Evolutionary conservation across 2,329 filamentous ascomycete species (phyloP).

Genomic region (Beauveria asiatica): DNA sequence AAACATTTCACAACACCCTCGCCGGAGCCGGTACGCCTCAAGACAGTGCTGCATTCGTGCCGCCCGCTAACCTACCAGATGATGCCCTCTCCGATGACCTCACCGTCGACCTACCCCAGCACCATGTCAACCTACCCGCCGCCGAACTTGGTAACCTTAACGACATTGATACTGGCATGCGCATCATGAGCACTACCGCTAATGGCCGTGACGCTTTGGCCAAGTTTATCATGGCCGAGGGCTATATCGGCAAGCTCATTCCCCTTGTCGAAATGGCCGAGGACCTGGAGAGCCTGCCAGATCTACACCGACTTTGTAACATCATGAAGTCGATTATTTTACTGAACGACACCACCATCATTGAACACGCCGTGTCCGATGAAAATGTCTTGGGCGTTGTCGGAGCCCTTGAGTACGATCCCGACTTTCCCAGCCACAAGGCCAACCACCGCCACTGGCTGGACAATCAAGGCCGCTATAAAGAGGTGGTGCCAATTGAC

Average conservation of each 20-base stretch:
- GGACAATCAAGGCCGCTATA: constrained; percentile 79
- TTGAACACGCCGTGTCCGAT: constrained; percentile 88
- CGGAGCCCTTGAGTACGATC: constrained; percentile 93
- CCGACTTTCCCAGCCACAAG: constrained; percentile 95
- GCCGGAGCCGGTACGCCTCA: constrained; percentile 48
- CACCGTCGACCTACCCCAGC: constrained; percentile 58
- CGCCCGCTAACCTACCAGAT: constrained; percentile 42
- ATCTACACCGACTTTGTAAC: constrained; percentile 87
- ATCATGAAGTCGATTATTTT: constrained; percentile 97
- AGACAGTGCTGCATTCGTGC: background rate
- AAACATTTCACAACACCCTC: constrained; percentile 55
- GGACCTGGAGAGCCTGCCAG: constrained; percentile 76
- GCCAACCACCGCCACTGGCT: constrained; percentile 95
- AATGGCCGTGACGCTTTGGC: constrained; percentile 76
- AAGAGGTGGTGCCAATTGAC: constrained; percentile 90
- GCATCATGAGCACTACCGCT: constrained; percentile 64
- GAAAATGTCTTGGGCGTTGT: constrained; percentile 85
- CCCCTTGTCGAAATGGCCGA: constrained; percentile 83
- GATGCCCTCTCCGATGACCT: constrained; percentile 83
- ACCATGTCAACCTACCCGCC: constrained; percentile 64
- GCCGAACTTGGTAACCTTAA: constrained; percentile 74
- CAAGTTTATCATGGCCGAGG: constrained; percentile 76
- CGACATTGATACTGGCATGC: constrained; percentile 80
- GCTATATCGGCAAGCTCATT: constrained; percentile 81
- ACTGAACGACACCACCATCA: constrained; percentile 89